Conservation (phyloP, 2,329 filamentous ascomycete species). For the Tolypocladium pustulatum region DNA sequence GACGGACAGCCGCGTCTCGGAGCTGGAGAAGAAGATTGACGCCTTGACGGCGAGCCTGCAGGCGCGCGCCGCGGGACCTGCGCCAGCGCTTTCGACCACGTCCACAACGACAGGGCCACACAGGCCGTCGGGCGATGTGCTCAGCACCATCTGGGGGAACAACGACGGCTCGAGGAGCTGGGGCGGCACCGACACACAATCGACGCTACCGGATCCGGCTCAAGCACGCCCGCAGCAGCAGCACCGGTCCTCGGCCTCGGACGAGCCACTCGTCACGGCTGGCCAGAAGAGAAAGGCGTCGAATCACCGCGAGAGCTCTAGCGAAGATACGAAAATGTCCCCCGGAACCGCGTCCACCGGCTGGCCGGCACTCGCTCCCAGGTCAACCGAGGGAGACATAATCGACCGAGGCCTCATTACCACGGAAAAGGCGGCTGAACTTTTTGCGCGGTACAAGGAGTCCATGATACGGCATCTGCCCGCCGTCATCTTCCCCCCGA, state of each 20-base stretch:
- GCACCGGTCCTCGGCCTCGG: not conserved
- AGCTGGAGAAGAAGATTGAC: conserved; percentile 89
- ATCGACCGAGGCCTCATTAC: conserved; percentile 51
- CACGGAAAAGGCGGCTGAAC: conserved; percentile 39
- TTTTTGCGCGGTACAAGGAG: conserved; percentile 49
- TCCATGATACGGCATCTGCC: conserved; percentile 53
- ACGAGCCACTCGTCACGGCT: not conserved
- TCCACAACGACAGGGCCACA: not conserved
- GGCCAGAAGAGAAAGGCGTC: conserved; percentile 21
- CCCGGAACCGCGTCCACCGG: not conserved
- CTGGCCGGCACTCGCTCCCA: not conserved
- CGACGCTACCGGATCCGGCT: not conserved
- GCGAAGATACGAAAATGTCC: not conserved
- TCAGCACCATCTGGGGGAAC: not conserved
- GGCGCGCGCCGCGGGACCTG: conserved; percentile 26
- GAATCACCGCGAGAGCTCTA: conserved; percentile 9
- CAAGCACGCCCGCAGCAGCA: not conserved
- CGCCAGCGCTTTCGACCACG: not conserved
- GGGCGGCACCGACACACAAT: not conserved
- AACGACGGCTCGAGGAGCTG: not conserved
- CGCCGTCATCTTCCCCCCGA: conserved; percentile 47
- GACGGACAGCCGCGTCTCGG: conserved; percentile 78
- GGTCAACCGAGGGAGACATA: conserved; percentile 26
- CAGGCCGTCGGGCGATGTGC: not conserved
- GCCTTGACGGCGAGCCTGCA: conserved; percentile 72